Evolutionary conservation across 2,329 filamentous ascomycete genomes (phyloP).

Genomic region (Xylaria sp.): DNA sequence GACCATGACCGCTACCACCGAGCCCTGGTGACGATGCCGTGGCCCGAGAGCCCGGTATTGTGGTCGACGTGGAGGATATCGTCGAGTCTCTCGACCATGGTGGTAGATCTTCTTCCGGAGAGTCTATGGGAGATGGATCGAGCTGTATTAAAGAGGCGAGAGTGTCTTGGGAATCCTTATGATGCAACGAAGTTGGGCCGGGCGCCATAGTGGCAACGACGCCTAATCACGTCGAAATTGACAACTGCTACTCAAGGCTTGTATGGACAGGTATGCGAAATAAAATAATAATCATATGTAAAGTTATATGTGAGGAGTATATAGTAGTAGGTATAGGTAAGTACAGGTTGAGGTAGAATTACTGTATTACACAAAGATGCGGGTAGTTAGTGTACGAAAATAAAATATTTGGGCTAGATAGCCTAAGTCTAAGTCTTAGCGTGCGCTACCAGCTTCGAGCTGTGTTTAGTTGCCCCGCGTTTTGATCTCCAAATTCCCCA

Average conservation of each 20-base stretch:
- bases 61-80: constrained; percentile 47
- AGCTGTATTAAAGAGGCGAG: constrained; percentile 77
- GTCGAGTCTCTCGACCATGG: constrained; percentile 52
- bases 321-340: no score
- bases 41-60: constrained; percentile 55
- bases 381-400: no score
- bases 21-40: constrained; percentile 63
- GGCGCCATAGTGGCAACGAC: constrained; percentile 37
- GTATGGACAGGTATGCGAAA: neutral
- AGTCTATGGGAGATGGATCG: constrained; percentile 82
- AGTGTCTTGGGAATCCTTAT: constrained; percentile 62
- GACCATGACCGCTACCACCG: constrained; percentile 70
- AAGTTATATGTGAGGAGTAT: no score
- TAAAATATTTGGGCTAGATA: no score
- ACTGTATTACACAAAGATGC: no score
- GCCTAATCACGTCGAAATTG: neutral
- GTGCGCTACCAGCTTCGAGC: no score
- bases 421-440: no score
- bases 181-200: constrained; percentile 51
- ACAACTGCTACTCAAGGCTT: neutral
- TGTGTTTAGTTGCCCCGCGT: constrained; percentile 6
- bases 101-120: constrained; percentile 60
- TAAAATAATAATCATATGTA: neutral
- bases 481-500: constrained; percentile 51
- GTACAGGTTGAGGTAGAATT: no score